These are phyloP conservation scores for Scheffersomyces segobiensis DNA, from an alignment of 1,139 yeast species.

Conservation along the genomic window DNA sequence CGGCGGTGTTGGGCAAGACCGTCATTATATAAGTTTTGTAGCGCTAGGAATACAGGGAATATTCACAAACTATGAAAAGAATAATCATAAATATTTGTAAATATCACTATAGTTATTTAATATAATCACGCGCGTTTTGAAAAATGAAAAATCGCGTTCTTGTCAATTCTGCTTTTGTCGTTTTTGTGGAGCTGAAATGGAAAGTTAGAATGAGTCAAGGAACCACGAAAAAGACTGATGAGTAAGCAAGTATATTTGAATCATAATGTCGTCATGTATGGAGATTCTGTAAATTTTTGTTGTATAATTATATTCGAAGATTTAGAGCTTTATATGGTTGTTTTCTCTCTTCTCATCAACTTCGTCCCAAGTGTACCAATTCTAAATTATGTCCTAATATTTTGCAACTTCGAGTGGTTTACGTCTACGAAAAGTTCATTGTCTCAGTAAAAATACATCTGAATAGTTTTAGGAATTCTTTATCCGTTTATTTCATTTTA, in stretches of 20 bases:
- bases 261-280: not conserved
- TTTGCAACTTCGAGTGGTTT: too few relatives aligned
- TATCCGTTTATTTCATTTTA: too few relatives aligned
- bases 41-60: not conserved
- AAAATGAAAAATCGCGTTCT: not conserved
- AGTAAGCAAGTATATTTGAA: too few relatives aligned
- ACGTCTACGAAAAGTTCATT: too few relatives aligned
- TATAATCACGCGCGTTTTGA: not conserved
- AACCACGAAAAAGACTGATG: not conserved
- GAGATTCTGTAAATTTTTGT: not conserved
- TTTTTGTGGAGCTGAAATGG: not conserved
- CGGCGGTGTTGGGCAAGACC: conserved; percentile 48
- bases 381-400: too few relatives aligned
- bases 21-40: conserved; percentile 21
- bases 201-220: not conserved
- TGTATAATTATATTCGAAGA: not conserved
- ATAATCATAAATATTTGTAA: not conserved
- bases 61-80: not conserved
- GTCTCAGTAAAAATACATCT: too few relatives aligned
- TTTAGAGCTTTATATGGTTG: too few relatives aligned
- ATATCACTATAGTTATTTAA: not conserved
- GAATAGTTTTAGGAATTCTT: too few relatives aligned
- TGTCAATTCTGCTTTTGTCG: not conserved
- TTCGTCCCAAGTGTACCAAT: too few relatives aligned
- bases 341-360: too few relatives aligned